Percentiles rank a stretch among this genome's conserved stretches.
phyloP scores from a whole-genome alignment of 2,329 filamentous ascomycete genomes.

The Ambrosiella beaveri region DNA sequence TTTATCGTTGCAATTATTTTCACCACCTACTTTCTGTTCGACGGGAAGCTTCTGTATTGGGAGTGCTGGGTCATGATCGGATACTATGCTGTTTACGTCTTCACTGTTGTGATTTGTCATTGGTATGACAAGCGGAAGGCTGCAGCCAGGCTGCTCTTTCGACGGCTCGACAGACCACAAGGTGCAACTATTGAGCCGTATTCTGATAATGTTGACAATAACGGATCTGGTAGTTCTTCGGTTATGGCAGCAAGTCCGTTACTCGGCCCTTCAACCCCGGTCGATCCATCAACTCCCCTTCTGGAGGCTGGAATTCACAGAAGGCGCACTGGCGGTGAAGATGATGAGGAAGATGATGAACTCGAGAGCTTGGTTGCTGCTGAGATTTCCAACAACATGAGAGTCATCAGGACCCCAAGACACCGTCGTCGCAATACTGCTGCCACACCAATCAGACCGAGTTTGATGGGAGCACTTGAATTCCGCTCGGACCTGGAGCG shows the following conservation, averaged over 20 bases:
- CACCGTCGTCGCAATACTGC: constrained; percentile 44
- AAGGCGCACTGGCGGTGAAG: constrained; percentile 19
- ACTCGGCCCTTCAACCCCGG: not conserved
- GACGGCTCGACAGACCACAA: constrained; percentile 15
- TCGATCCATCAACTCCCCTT: constrained; percentile 7
- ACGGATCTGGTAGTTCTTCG: not conserved
- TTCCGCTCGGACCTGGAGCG: constrained; percentile 85
- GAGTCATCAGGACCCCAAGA: constrained; percentile 52
- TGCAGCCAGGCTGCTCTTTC: not conserved
- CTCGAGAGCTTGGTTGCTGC: constrained; percentile 52
- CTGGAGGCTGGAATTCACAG: constrained; percentile 27
- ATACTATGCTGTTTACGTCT: constrained; percentile 81
- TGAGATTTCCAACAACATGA: constrained; percentile 87
- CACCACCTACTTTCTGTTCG: constrained; percentile 71
- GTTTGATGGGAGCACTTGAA: constrained; percentile 81
- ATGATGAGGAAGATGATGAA: constrained; percentile 29
- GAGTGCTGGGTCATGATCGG: constrained; percentile 81
- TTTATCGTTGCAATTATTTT: constrained; percentile 78
- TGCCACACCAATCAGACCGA: constrained; percentile 75
- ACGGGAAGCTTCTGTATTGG: constrained; percentile 71
- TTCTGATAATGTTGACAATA: constrained; percentile 30
- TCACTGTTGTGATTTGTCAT: constrained; percentile 80
- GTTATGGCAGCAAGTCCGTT: not conserved
- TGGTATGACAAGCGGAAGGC: constrained; percentile 30
- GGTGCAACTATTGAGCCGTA: constrained; percentile 32